Conservation (phyloP, 2,329 filamentous ascomycete species). For the Aspergillus pseudotamarii region DNA sequence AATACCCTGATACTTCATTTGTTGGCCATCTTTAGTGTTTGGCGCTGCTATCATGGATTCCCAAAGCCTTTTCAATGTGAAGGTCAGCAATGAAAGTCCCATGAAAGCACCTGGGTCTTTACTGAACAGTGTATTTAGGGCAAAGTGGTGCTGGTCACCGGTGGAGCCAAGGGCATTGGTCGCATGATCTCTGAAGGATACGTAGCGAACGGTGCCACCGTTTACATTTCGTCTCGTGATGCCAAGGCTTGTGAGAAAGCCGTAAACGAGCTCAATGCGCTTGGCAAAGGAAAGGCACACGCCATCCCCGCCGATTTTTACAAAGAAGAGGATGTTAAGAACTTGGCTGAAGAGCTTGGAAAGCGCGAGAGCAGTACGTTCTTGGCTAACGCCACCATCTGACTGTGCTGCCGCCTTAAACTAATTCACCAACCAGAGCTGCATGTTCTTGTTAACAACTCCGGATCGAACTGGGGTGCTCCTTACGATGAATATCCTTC, state of each 20-base stretch:
- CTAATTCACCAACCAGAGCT: constrained; percentile 37
- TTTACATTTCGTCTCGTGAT: constrained; percentile 59
- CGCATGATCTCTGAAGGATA: constrained; percentile 60
- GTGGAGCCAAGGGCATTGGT: constrained; percentile 55
- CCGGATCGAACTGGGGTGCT: constrained; percentile 58
- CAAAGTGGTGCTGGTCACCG: constrained; percentile 54
- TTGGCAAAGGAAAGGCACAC: constrained; percentile 55
- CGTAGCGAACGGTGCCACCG: constrained; percentile 55
- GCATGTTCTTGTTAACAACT: constrained; percentile 56
- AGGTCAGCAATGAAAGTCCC: constrained; percentile 47
- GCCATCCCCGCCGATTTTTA: constrained; percentile 57
- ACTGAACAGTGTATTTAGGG: constrained; percentile 36
- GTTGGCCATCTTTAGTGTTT: background rate
- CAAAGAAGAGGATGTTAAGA: constrained; percentile 54
- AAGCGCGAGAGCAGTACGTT: constrained; percentile 60
- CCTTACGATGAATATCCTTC: constrained; percentile 62
- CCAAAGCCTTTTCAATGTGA: constrained; percentile 60
- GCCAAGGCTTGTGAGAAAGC: constrained; percentile 53
- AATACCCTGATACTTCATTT: background rate
- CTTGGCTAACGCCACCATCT: background rate
- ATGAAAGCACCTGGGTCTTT: constrained; percentile 31
- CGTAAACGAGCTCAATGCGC: constrained; percentile 50
- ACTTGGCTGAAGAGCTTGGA: constrained; percentile 51
- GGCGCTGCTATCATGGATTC: constrained; percentile 52
- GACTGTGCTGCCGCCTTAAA: background rate